phyloP scores from a whole-genome alignment of 2,329 filamentous ascomycete genomes.

The Trichoderma lentiforme region DNA sequence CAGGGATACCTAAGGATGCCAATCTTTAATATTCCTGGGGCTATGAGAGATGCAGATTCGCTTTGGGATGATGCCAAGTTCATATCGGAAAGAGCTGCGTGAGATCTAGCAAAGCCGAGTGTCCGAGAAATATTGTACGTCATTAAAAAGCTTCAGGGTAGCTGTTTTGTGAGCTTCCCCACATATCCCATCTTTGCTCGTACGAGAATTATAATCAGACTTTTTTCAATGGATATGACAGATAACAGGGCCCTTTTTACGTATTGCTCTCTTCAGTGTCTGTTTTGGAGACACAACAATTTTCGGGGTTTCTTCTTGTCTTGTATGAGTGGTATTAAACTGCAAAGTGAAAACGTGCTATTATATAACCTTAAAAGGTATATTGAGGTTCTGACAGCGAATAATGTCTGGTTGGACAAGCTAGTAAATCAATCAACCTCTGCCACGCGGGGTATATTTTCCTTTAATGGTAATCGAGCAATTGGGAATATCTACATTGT shows the following conservation, averaged over 20 bases:
- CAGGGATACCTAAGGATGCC: not conserved
- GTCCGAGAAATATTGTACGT: conserved; percentile 12
- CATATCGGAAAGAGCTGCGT: not conserved
- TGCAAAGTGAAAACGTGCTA: not conserved
- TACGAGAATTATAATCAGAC: not conserved
- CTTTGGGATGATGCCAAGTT: not conserved
- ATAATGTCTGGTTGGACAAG: not conserved
- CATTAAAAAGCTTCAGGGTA: conserved; percentile 19
- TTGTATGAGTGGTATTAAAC: not conserved
- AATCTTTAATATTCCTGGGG: not conserved
- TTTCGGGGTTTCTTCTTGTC: not conserved
- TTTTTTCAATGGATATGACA: not conserved
- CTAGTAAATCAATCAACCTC: not conserved
- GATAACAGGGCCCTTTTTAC: not conserved
- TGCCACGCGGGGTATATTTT: not conserved
- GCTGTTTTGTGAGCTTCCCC: conserved; percentile 4
- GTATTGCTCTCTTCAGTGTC: not conserved
- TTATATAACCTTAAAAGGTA: accelerated
- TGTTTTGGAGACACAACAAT: not conserved
- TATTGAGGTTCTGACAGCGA: not conserved
- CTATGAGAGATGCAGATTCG: not conserved
- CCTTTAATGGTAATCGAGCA: not conserved
- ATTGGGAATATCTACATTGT: not conserved
- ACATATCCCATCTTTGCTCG: not conserved
- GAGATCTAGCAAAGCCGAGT: conserved; percentile 5